phyloP scores from a whole-genome alignment of 2,329 filamentous ascomycete genomes.

The Ophidiomyces ophidiicola region DNA sequence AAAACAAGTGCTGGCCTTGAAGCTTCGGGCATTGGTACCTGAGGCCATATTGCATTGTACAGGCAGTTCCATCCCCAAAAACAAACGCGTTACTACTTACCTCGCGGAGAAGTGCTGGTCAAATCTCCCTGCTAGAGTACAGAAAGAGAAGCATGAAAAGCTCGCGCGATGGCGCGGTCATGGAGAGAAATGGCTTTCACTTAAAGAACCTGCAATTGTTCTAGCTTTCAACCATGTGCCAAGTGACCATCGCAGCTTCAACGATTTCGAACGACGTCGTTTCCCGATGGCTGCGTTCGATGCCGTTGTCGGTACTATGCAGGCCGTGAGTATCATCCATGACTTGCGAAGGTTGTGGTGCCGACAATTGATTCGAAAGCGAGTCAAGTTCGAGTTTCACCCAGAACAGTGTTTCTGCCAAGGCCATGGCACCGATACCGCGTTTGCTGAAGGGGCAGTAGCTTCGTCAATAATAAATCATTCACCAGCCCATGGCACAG shows the following conservation, averaged over 20 bases:
- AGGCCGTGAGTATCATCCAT: background rate
- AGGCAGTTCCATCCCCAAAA: background rate
- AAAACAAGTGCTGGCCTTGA: constrained; percentile 1
- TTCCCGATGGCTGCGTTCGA: background rate
- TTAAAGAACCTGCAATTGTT: background rate
- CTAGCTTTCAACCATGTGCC: constrained; percentile 1
- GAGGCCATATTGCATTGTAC: background rate
- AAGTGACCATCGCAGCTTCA: background rate
- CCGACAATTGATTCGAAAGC: background rate
- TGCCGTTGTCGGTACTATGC: constrained; percentile 1
- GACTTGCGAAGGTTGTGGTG: constrained; percentile 1
- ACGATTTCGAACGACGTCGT: background rate
- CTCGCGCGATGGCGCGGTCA: background rate
- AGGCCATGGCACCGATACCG: too few relatives aligned
- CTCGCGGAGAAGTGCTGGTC: constrained; percentile 2
- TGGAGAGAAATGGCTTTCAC: constrained; percentile 5
- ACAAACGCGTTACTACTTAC: background rate
- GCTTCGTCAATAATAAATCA: too few relatives aligned
- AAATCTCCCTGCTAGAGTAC: background rate
- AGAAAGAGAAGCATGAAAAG: background rate
- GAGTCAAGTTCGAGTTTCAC: background rate
- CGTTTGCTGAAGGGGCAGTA: too few relatives aligned
- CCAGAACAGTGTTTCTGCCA: constrained; percentile 2
- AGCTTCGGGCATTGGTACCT: background rate
- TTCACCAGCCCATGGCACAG: too few relatives aligned